Percentiles rank a stretch among this genome's conserved stretches.
Conservation (phyloP, 768 basidiomycete genomes). For the Boletus speciosus region DNA sequence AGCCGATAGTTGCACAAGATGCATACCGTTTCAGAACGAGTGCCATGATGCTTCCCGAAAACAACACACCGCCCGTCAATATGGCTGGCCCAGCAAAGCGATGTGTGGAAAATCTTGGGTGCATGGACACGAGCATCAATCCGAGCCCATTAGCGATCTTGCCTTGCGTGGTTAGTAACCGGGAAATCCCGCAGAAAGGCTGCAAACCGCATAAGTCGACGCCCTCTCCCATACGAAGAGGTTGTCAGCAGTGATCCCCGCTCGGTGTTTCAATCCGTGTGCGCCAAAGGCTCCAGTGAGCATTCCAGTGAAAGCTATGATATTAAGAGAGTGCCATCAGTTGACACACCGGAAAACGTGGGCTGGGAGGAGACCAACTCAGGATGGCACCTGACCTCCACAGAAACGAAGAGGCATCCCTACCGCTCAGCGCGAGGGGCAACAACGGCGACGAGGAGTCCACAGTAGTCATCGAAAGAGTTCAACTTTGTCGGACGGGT, state of each 20-base stretch:
- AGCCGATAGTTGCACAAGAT: background rate
- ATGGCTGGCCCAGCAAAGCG: slow-evolving; percentile 69
- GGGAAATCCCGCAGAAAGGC: background rate
- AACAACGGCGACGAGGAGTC: slow-evolving; percentile 32
- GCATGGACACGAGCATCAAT: slow-evolving; percentile 57
- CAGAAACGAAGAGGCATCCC: slow-evolving; percentile 24
- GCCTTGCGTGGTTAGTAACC: slow-evolving; percentile 6
- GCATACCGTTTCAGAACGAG: slow-evolving; percentile 49
- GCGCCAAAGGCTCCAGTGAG: slow-evolving; percentile 66
- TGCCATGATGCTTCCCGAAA: slow-evolving; percentile 61
- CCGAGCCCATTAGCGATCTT: slow-evolving; percentile 71
- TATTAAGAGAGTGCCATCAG: background rate
- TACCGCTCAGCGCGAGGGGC: slow-evolving; percentile 5
- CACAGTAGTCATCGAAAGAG: slow-evolving; percentile 17
- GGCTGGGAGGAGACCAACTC: slow-evolving; percentile 27
- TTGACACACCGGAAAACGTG: background rate
- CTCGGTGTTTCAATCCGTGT: slow-evolving; percentile 51
- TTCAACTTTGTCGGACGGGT: background rate
- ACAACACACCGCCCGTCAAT: slow-evolving; percentile 50
- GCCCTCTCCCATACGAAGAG: slow-evolving; percentile 63
- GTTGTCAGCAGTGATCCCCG: slow-evolving; percentile 47
- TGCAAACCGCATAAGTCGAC: slow-evolving; percentile 56
- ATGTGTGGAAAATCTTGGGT: slow-evolving; percentile 57
- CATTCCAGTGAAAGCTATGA: slow-evolving; percentile 48
- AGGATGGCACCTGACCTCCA: slow-evolving; percentile 45